Evolutionary conservation across 345 rosid species (phyloP).

Genomic region (Diplotaxis tenuifolia): DNA sequence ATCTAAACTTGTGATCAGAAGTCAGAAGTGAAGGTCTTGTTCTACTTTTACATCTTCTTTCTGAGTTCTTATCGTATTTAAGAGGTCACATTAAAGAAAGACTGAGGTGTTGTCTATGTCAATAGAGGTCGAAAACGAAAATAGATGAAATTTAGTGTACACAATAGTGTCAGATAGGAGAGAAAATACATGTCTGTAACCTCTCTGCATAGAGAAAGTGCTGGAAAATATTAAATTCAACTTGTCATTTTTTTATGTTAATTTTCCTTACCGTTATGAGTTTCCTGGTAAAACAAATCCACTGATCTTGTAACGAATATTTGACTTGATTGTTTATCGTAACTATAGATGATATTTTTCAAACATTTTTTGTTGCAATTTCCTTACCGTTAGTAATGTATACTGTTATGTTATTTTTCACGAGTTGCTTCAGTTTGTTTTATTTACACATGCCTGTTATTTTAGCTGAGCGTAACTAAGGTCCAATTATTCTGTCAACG

Average conservation of each 20-base stretch:
- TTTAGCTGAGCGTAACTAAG: background rate
- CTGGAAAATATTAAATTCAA: conserved; percentile 23
- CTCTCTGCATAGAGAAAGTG: no score
- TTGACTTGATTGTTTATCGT: background rate
- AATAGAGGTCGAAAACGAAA: conserved; percentile 16
- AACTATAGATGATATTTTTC: background rate
- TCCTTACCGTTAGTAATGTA: background rate
- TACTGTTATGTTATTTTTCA: background rate
- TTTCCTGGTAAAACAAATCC: background rate
- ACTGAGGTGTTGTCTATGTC: conserved; percentile 33
- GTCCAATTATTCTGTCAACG: background rate
- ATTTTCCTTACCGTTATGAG: no score
- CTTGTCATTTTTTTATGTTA: no score
- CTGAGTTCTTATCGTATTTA: background rate
- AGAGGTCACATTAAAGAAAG: conserved; percentile 25
- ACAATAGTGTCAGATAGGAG: conserved; percentile 25
- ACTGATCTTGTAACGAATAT: background rate
- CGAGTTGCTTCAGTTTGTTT: background rate
- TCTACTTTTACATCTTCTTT: conserved; percentile 10
- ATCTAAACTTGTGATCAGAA: conserved; percentile 31
- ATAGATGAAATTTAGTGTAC: conserved; percentile 25
- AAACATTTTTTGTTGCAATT: background rate
- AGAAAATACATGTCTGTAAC: background rate
- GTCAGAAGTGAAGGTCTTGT: conserved; percentile 33
- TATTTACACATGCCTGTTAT: background rate